A percentile compares a stretch with the other conserved stretches of the same genome.
These are phyloP conservation scores for Lentinus polychrous DNA, from an alignment of 1,284 basidiomycete species.

Conservation along the genomic window DNA sequence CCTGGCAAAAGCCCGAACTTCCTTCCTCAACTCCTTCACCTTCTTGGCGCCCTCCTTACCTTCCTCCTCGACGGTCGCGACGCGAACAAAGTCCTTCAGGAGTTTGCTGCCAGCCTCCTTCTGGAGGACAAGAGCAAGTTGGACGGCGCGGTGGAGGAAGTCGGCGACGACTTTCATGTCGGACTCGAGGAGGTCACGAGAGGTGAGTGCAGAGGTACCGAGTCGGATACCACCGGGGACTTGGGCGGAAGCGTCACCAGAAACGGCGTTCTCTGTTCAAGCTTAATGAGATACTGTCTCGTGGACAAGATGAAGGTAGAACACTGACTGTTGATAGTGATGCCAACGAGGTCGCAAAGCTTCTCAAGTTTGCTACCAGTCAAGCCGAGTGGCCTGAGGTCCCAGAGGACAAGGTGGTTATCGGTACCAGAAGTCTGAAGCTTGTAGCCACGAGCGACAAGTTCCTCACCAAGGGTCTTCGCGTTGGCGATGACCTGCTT, in stretches of 20 bases:
- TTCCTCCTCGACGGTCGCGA: constrained; percentile 67
- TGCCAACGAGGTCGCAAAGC: constrained; percentile 94
- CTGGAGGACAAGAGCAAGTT: constrained; percentile 82
- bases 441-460: constrained; percentile 82
- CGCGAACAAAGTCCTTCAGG: constrained; percentile 92
- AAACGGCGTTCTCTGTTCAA: constrained; percentile 85
- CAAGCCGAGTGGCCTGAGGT: constrained; percentile 89
- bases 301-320: not conserved
- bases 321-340: constrained; percentile 86
- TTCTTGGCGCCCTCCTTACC: constrained; percentile 65
- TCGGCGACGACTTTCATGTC: constrained; percentile 86
- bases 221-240: constrained; percentile 97
- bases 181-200: constrained; percentile 86
- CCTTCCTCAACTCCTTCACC: constrained; percentile 67
- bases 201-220: constrained; percentile 92
- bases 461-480: constrained; percentile 63
- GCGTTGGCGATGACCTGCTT: constrained; percentile 93
- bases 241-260: constrained; percentile 92
- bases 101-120: constrained; percentile 94
- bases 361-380: constrained; percentile 99
- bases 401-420: constrained; percentile 98
- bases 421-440: constrained; percentile 97
- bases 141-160: constrained; percentile 90
- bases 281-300: not conserved
- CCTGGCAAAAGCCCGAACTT: constrained; percentile 76